Percentiles rank a stretch among this genome's conserved stretches.
Evolutionary conservation across 2,329 filamentous ascomycete species (phyloP).

Genomic region (Curvularia spicifera): DNA sequence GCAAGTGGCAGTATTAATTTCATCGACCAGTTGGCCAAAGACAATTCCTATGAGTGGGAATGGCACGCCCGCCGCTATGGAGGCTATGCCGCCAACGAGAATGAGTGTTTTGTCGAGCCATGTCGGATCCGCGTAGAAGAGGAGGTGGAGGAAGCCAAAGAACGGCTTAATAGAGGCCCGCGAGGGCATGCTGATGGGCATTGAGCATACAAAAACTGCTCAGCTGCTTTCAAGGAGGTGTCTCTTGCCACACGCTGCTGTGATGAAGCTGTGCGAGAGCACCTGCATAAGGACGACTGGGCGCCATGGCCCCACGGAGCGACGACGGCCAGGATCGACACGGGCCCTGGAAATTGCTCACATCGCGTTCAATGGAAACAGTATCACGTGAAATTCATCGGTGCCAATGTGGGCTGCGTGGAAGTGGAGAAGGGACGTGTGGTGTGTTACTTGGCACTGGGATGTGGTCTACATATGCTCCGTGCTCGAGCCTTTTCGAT

Average conservation of each 20-base stretch:
- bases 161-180: conserved; percentile 38
- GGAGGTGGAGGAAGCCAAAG: conserved; percentile 42
- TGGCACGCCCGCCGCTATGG: conserved; percentile 66
- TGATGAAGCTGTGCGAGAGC: conserved; percentile 30
- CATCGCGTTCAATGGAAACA: conserved; percentile 21
- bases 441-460: conserved; percentile 19
- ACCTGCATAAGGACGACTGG: conserved; percentile 24
- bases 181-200: conserved; percentile 39
- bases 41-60: conserved; percentile 69
- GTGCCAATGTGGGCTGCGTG: conserved; percentile 18
- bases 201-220: conserved; percentile 25
- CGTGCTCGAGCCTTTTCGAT: conserved; percentile 13
- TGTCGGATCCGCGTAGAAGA: conserved; percentile 48
- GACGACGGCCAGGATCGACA: conserved; percentile 35
- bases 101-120: conserved; percentile 48
- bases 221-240: conserved; percentile 18
- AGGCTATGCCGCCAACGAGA: conserved; percentile 51
- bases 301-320: conserved; percentile 30
- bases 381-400: conserved; percentile 24
- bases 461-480: conserved; percentile 10
- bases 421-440: conserved; percentile 15
- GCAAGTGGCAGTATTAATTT: conserved; percentile 66
- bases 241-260: conserved; percentile 24
- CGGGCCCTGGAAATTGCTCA: conserved; percentile 17
- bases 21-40: conserved; percentile 68